Base-by-base conservation (phyloP, 495 filamentous ascomycete species). In the Sporormia fimetaria region DNA sequence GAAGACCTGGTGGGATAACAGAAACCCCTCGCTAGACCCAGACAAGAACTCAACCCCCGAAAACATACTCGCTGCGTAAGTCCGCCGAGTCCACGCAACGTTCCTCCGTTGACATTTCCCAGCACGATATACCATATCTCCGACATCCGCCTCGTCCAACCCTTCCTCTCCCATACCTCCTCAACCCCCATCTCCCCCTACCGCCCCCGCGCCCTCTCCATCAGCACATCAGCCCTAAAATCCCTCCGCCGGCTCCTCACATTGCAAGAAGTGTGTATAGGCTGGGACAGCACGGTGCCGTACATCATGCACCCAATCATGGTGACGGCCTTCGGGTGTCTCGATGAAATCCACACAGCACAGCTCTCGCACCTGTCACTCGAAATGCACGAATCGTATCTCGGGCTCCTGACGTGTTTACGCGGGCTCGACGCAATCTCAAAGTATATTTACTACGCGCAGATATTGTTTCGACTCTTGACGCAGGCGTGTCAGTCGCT, bases 51-150 rank as follows among this genome's bases (percentile, higher is more conserved):
- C 40, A 4, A 37, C 40, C 10, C 39, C 46, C 0, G 39, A 49
- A 20, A 43, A 49, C 27, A 20, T 49, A 1, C 39, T 49, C 15
- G 22, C 39, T 2, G 46, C 46, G 46, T 49, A 44, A 20, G 46
- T 18, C 11, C 7, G 15, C 11, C 11, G 17, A 1, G 7, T 17
- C 1, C 12, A 1, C 12, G 24, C 2, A 25, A 14, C 11, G 21
- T 5, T 8, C 14, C 1, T 24, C 10, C 3, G n/a, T 42, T 7
- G 34, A 18, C 10, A 3, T 14, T 12, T 18, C 3, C 26, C 17
- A 49, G 46, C 9, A 43, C 44, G 34, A 18, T 33, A 17, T 43
- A 49, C 16, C 16, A 49, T 21, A 40, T 49, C 2, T 38, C 27
- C 8, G 8, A 43, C 14, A 38, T 32, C 17, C 46, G 46, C 9